Evolutionary conservation across 2,329 filamentous ascomycete genomes (phyloP), one percentile per base, ranked within the genome.

Genomic region (Trichoderma sp.): DNA sequence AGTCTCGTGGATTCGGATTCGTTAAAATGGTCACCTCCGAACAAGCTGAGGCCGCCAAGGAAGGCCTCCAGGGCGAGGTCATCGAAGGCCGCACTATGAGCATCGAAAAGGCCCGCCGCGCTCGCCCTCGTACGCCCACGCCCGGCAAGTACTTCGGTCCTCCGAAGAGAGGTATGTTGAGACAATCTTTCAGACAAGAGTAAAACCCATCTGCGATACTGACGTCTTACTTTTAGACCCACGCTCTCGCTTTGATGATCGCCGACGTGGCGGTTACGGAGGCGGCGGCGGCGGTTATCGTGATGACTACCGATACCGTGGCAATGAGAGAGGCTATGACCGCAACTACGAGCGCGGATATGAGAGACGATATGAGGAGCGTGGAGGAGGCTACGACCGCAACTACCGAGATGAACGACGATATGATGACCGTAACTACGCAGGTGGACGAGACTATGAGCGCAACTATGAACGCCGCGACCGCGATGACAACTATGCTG

Each of bases 81-180:
- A 94, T 97, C 73, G 95, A 99, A 79, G 96, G 96, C 71, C 92
- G 96, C 76, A 97, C 94, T 71, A 84, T 99, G 77, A 97, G 94
- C 87, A 98, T 99, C 74, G 96, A 99, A 86, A 99, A 98, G 88
- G 96, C 96, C 77, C 94, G 96, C 77, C 94, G 96, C 81, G 92
- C 93, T 79, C 92, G 94, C 74, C 96, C 96, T 76, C 92, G 96
- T 78, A 98, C 95, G 69, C 96, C 96, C 43, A 99, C 96, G 69
- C 96, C 96, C 60, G 96, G 96, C 84, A 98, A 98, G 85, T 99
- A 99, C 87, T 98, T 97, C 79, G 96, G 96, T 64, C 96, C 96
- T 72, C 96, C 96, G 73, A 99, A 99, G 90, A 89, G 96, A 86
- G 94, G 94, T 96, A 84, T 85, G 91, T 84, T 43, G 53, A 29